Conservation (phyloP, 2,329 filamentous ascomycete species). For the Arachnomyces sp. region DNA sequence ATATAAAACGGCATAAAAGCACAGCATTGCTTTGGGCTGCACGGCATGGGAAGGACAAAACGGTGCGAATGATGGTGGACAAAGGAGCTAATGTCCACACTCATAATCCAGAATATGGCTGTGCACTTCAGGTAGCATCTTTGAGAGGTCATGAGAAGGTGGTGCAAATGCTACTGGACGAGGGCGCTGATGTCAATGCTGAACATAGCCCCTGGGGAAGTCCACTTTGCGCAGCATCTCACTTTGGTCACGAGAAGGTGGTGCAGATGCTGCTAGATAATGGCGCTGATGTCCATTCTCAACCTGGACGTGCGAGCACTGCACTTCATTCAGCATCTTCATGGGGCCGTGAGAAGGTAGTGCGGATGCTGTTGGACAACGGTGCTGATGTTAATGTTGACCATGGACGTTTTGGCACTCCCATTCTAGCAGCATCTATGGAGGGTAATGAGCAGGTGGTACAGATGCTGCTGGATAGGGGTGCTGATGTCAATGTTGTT, state of each 20-base stretch:
- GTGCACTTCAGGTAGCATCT: conserved; percentile 1
- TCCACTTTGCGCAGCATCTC: too few relatives aligned
- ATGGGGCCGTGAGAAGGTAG: background rate
- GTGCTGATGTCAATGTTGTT: conserved; percentile 1
- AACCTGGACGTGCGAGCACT: too few relatives aligned
- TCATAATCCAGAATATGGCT: too few relatives aligned
- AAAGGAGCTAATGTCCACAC: conserved; percentile 4
- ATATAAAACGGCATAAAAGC: background rate
- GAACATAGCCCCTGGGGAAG: too few relatives aligned
- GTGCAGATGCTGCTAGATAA: too few relatives aligned
- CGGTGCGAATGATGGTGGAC: conserved; percentile 2
- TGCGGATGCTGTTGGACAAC: background rate
- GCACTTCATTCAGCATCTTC: background rate
- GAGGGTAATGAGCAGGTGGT: background rate
- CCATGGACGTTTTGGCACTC: background rate
- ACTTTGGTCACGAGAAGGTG: too few relatives aligned
- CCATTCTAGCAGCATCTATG: background rate
- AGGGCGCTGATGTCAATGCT: too few relatives aligned
- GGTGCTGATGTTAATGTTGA: background rate
- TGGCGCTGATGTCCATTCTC: too few relatives aligned
- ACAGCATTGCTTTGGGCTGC: conserved; percentile 6
- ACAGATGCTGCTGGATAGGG: conserved; percentile 5
- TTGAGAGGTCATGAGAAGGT: background rate
- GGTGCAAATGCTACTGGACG: background rate
- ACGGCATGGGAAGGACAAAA: background rate